Percentiles rank a stretch among this genome's conserved stretches.
Evolutionary conservation across 73 alveolate species (phyloP).

Genomic region (Uronychia binucleata): DNA sequence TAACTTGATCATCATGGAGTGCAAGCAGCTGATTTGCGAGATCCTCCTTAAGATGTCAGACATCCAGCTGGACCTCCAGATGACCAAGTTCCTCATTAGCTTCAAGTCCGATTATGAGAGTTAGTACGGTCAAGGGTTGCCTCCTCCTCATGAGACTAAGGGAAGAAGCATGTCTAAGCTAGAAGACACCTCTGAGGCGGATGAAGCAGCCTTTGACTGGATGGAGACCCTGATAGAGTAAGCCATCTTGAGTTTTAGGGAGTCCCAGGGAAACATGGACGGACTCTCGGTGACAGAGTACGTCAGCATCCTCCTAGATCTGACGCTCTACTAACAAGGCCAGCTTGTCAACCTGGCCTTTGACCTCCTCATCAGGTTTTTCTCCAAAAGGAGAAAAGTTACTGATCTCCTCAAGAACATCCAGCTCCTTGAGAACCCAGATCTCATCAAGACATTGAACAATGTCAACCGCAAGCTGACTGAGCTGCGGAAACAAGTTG

Average conservation of each 20-base stretch:
- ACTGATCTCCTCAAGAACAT: slow-evolving; percentile 28
- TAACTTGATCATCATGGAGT: slow-evolving; percentile 38
- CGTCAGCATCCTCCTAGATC: slow-evolving; percentile 47
- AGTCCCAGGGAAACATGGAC: too few species aligned
- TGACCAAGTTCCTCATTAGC: slow-evolving; percentile 30
- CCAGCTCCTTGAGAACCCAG: slow-evolving; percentile 41
- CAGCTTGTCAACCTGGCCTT: slow-evolving; percentile 41
- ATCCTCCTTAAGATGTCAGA: slow-evolving; percentile 34
- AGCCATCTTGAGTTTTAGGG: too few species aligned
- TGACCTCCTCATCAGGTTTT: slow-evolving; percentile 38
- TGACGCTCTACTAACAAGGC: slow-evolving; percentile 34
- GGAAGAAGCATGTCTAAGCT: background rate
- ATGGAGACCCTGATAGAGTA: slow-evolving; percentile 11
- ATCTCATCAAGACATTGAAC: slow-evolving; percentile 29
- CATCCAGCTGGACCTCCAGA: slow-evolving; percentile 36
- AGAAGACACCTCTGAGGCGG: background rate
- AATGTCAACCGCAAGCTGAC: slow-evolving; percentile 5
- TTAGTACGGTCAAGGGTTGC: too few species aligned
- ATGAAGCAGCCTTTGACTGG: slow-evolving; percentile 12
- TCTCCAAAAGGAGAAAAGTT: slow-evolving; percentile 28
- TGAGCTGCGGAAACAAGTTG: slow-evolving; percentile 5
- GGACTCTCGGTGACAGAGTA: too few species aligned
- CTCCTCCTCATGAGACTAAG: too few species aligned
- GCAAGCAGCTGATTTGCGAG: slow-evolving; percentile 58
- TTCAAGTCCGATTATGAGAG: slow-evolving; percentile 40